Conservation (phyloP, 2,329 filamentous ascomycete genomes). For the Fusarium solani-melongenae region DNA sequence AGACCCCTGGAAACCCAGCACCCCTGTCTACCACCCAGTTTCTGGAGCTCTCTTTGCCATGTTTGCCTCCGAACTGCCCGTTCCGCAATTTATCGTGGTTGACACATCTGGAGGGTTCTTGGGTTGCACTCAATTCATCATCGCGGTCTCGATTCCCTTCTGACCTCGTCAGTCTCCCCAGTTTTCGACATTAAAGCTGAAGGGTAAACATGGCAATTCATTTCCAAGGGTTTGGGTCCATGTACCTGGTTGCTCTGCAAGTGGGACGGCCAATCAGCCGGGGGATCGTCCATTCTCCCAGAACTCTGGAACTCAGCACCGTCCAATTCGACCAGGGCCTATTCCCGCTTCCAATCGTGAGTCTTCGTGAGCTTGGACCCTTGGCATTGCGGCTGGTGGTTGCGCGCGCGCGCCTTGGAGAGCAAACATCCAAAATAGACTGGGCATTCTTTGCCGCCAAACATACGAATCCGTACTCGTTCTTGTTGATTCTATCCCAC, state of each 20-base stretch:
- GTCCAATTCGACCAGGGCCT: slow-evolving; percentile 15
- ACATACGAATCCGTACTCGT: not conserved
- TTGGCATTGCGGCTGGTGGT: slow-evolving; percentile 12
- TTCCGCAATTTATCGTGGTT: slow-evolving; percentile 12
- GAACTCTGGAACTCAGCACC: slow-evolving; percentile 26
- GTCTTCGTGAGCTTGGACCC: slow-evolving; percentile 1
- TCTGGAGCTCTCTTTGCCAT: not conserved
- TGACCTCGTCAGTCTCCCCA: not conserved
- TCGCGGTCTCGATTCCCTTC: not conserved
- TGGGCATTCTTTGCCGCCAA: slow-evolving; percentile 1
- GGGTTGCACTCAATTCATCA: not conserved
- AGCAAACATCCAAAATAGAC: slow-evolving; percentile 7
- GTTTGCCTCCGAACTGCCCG: slow-evolving; percentile 8
- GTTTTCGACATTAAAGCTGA: slow-evolving; percentile 1
- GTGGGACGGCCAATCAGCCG: slow-evolving; percentile 35
- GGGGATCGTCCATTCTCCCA: slow-evolving; percentile 34
- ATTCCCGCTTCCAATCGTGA: slow-evolving; percentile 19
- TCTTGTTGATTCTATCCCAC: not conserved
- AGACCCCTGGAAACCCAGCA: slow-evolving; percentile 30
- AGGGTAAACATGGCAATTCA: slow-evolving; percentile 21
- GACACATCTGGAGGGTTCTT: not conserved
- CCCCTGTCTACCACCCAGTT: slow-evolving; percentile 40
- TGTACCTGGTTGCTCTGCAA: slow-evolving; percentile 26
- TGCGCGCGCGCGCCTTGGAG: slow-evolving; percentile 1
- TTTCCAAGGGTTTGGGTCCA: slow-evolving; percentile 27